Percentiles rank a stretch among this genome's conserved stretches.
Conservation (phyloP, 768 basidiomycete species). For the Hygrophorus pudorinus region DNA sequence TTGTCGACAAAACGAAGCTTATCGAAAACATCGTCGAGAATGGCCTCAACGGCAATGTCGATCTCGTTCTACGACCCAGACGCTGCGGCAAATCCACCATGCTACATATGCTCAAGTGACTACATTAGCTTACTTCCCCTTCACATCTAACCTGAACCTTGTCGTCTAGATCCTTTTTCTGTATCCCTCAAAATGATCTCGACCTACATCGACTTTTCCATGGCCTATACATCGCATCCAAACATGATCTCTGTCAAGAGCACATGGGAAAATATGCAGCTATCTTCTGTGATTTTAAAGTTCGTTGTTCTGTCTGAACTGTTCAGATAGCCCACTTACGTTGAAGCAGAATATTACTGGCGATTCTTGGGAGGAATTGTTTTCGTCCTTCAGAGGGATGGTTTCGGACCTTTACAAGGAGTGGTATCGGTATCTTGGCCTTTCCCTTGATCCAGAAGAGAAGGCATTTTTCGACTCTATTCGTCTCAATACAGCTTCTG, state of each 20-base stretch:
- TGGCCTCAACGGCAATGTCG: constrained; percentile 4
- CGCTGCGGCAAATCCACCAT: too few relatives aligned
- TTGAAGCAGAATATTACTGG: constrained; percentile 7
- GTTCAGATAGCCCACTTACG: constrained; percentile 6
- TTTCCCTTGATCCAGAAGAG: constrained; percentile 6
- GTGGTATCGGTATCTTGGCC: constrained; percentile 9
- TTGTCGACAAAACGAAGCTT: too few relatives aligned
- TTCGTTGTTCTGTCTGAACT: constrained; percentile 8
- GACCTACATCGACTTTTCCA: constrained; percentile 7
- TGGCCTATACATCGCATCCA: constrained; percentile 10
- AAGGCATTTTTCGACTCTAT: constrained; percentile 8
- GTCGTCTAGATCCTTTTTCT: constrained; percentile 10
- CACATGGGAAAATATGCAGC: constrained; percentile 13
- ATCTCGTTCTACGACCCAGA: too few relatives aligned
- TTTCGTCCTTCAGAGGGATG: constrained; percentile 4
- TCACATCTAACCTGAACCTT: constrained; percentile 11
- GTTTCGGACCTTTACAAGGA: constrained; percentile 6
- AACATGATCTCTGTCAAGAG: constrained; percentile 8
- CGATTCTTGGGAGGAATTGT: constrained; percentile 9
- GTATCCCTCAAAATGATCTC: constrained; percentile 5
- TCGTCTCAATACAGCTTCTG: constrained; percentile 3
- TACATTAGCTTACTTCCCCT: too few relatives aligned
- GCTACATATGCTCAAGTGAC: too few relatives aligned
- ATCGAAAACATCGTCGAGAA: constrained; percentile 10
- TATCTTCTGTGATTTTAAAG: constrained; percentile 10